A percentile compares a stretch with the other conserved stretches of the same genome.
Conservation (phyloP, 257 asterid species). For the Forsythia suspensa region DNA sequence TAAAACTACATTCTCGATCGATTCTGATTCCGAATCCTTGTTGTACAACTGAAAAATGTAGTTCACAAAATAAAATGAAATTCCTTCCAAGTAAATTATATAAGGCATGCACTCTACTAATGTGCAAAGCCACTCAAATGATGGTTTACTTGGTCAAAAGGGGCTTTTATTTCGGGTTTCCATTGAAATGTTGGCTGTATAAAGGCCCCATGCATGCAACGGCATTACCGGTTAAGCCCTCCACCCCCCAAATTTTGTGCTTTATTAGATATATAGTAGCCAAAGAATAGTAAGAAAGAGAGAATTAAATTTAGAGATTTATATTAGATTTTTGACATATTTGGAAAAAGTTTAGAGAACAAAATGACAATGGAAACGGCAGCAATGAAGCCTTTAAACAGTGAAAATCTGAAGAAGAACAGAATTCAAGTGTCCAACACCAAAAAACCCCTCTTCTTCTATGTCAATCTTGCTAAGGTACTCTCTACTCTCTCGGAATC, state of each 20-base stretch:
- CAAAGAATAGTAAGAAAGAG: not conserved
- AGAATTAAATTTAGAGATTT: not conserved
- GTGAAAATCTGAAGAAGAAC: slow-evolving; percentile 43
- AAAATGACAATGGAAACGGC: slow-evolving; percentile 44
- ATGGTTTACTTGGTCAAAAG: slow-evolving; percentile 40
- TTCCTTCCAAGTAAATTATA: not conserved
- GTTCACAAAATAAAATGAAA: not conserved
- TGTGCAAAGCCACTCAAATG: slow-evolving; percentile 24
- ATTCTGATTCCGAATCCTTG: not conserved
- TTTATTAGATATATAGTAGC: slow-evolving; percentile 13
- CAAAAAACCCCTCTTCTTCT: slow-evolving; percentile 64
- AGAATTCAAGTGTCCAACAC: slow-evolving; percentile 65
- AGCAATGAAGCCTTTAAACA: slow-evolving; percentile 25
- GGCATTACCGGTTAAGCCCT: not conserved
- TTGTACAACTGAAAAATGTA: not conserved
- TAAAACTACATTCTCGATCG: not conserved
- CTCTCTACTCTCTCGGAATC: not conserved
- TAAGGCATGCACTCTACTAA: slow-evolving; percentile 3
- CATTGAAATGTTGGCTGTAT: slow-evolving; percentile 1
- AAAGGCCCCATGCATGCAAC: not conserved
- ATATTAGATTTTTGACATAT: not conserved
- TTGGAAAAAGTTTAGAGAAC: not conserved
- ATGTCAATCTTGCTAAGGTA: slow-evolving; percentile 66
- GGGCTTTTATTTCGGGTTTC: slow-evolving; percentile 20
- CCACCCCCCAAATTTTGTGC: slow-evolving; percentile 12